Base-by-base conservation (phyloP, 179 eudicot species). In the Nepenthes alata region DNA sequence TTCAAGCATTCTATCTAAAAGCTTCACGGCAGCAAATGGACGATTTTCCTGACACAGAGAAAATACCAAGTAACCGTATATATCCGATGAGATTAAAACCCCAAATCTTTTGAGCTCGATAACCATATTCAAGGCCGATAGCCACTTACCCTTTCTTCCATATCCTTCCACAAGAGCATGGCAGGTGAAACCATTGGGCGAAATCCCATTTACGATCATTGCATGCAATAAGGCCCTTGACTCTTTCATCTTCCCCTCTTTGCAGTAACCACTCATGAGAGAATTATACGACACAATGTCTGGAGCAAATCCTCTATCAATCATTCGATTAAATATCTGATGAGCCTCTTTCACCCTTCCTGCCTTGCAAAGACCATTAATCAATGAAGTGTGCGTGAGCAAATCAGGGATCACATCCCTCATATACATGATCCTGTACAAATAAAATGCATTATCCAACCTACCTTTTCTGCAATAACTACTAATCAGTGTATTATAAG, bases 351-450 rank as follows among this genome's bases (percentile, higher is more conserved):
- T 83, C 58, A 81, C 71, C 65, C 71, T 84, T 12, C 91, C 85
- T 34, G 73, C 74, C 75, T 80, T 86, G 77, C 98, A 89, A 11
- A 84, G 77, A 16, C 98, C 98, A 63, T 84, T 91, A 58, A 91
- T 74, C 77, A 91, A 78, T 15, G 86, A 47, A 6, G 91, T 89
- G 64, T 86, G 76, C 0, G 98, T 84, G 63, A 86, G 70, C 67
- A 89, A 60, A 77, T 91, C 95, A 4, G 96, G 91, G 57, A 75
- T 61, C 53, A 88, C 86, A 57, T 86, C 78, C 74, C 98, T 84
- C 67, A 72, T 75, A 73, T 70, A 78, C 96, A 91, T 91, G 45
- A 88, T 86, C 54, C 80, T 80, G 70, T 82, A 89, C 73, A 91
- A 71, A 68, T 91, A 79, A 66, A 83, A 73, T 2, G 91, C 96